Evolutionary conservation across 2,329 filamentous ascomycete genomes (phyloP).

Genomic region (Talaromyces sp.): DNA sequence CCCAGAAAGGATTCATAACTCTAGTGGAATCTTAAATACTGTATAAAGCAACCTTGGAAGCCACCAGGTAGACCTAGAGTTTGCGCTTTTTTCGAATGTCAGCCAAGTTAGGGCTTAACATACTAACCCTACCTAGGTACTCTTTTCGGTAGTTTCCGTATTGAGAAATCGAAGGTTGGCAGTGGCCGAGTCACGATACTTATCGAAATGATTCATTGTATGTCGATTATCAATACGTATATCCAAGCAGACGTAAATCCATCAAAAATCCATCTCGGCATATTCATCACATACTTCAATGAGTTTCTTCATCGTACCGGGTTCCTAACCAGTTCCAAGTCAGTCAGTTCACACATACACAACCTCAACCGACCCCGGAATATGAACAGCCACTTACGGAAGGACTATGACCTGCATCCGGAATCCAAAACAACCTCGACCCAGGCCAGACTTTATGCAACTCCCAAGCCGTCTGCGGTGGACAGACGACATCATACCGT

Average conservation of each 20-base stretch:
- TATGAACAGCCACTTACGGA: conserved; percentile 12
- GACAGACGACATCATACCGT: conserved; percentile 45
- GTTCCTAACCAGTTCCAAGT: not conserved
- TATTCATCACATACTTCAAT: conserved; percentile 8
- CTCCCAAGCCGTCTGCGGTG: conserved; percentile 41
- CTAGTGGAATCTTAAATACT: too few relatives aligned
- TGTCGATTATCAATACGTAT: too few relatives aligned
- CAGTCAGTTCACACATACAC: not conserved
- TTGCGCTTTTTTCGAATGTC: not conserved
- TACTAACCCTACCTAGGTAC: not conserved
- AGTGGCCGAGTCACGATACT: too few relatives aligned
- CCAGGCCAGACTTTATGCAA: conserved; percentile 37
- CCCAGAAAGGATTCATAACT: too few relatives aligned
- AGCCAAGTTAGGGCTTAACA: not conserved
- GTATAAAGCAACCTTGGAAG: too few relatives aligned
- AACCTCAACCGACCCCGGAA: not conserved
- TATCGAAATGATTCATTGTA: too few relatives aligned
- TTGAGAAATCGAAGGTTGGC: not conserved
- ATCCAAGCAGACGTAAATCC: not conserved
- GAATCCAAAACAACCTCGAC: conserved; percentile 29
- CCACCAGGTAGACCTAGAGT: not conserved
- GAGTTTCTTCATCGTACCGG: not conserved
- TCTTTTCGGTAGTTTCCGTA: not conserved
- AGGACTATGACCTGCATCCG: conserved; percentile 32
- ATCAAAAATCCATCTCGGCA: not conserved